Evolutionary conservation across 768 basidiomycete genomes (phyloP).

Genomic region (Tylopilus rubrobrunneus): DNA sequence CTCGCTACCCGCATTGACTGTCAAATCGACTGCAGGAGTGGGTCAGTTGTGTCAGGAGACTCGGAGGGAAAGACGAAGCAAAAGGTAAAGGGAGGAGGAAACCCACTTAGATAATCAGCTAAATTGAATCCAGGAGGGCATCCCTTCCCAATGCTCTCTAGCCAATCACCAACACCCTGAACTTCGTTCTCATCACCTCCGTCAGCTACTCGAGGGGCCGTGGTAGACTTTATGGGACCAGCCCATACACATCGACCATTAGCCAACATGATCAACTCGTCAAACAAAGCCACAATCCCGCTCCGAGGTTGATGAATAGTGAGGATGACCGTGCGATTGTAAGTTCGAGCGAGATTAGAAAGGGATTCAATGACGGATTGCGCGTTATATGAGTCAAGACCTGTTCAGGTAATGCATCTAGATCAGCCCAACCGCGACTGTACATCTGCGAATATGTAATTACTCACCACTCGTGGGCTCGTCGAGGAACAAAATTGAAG

Average conservation of each 20-base stretch:
- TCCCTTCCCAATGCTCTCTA: slow-evolving; percentile 69
- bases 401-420: slow-evolving; percentile 32
- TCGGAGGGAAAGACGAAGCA: not conserved
- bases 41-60: not conserved
- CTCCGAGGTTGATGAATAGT: slow-evolving; percentile 98
- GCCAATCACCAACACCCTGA: slow-evolving; percentile 51
- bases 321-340: slow-evolving; percentile 93
- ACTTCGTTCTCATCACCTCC: slow-evolving; percentile 10
- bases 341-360: slow-evolving; percentile 78
- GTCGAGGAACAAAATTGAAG: slow-evolving; percentile 93
- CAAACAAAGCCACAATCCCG: slow-evolving; percentile 95
- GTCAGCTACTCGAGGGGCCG: slow-evolving; percentile 3
- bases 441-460: not conserved
- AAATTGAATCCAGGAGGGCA: slow-evolving; percentile 97
- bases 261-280: slow-evolving; percentile 83
- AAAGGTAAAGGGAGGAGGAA: not conserved
- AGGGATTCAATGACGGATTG: slow-evolving; percentile 91
- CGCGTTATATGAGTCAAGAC: slow-evolving; percentile 93
- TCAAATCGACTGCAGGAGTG: slow-evolving; percentile 57
- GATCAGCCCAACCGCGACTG: not conserved
- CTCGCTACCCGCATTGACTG: slow-evolving; percentile 52
- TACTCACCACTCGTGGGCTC: slow-evolving; percentile 90
- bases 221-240: slow-evolving; percentile 24
- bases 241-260: slow-evolving; percentile 57
- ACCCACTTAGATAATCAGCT: slow-evolving; percentile 91